Evolutionary conservation across 805 yeast species (phyloP).

Genomic region (Candida hispaniensis): DNA sequence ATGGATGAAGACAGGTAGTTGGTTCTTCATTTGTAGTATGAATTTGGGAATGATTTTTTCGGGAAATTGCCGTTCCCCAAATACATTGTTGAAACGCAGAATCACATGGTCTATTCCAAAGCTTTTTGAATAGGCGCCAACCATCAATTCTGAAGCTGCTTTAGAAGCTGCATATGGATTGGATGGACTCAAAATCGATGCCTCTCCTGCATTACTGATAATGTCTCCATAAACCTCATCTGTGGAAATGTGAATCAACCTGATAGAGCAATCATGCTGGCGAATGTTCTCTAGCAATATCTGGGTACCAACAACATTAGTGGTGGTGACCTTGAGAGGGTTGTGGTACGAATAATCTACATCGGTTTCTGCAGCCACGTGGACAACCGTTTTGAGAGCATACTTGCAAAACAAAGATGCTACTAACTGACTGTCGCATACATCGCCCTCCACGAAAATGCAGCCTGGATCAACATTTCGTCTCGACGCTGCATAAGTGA

Average conservation of each 20-base stretch:
- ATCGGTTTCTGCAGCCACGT: slow-evolving; percentile 47
- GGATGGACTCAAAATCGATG: slow-evolving; percentile 36
- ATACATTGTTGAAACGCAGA: slow-evolving; percentile 42
- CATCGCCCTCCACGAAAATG: slow-evolving; percentile 30
- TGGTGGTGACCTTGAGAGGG: slow-evolving; percentile 36
- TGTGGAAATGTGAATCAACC: slow-evolving; percentile 42
- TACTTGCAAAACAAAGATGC: slow-evolving; percentile 20
- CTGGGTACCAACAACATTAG: slow-evolving; percentile 40
- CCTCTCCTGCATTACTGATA: slow-evolving; percentile 26
- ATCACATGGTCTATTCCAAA: slow-evolving; percentile 35
- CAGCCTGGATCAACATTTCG: slow-evolving; percentile 26
- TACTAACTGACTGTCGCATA: slow-evolving; percentile 27
- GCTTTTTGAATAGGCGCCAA: slow-evolving; percentile 36
- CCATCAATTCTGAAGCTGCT: slow-evolving; percentile 42
- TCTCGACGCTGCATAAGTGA: slow-evolving; percentile 36
- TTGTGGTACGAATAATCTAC: slow-evolving; percentile 42
- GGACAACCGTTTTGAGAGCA: slow-evolving; percentile 32
- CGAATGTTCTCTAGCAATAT: slow-evolving; percentile 36
- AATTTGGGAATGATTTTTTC: slow-evolving; percentile 40
- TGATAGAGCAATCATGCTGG: slow-evolving; percentile 19
- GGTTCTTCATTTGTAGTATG: slow-evolving; percentile 21
- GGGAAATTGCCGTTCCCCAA: slow-evolving; percentile 44
- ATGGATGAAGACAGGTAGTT: slow-evolving; percentile 33
- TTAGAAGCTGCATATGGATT: slow-evolving; percentile 50
- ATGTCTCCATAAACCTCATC: slow-evolving; percentile 51